These are phyloP conservation scores for Gossypium longicalyx DNA, from an alignment of 345 rosid genomes.

Conservation along the genomic window DNA sequence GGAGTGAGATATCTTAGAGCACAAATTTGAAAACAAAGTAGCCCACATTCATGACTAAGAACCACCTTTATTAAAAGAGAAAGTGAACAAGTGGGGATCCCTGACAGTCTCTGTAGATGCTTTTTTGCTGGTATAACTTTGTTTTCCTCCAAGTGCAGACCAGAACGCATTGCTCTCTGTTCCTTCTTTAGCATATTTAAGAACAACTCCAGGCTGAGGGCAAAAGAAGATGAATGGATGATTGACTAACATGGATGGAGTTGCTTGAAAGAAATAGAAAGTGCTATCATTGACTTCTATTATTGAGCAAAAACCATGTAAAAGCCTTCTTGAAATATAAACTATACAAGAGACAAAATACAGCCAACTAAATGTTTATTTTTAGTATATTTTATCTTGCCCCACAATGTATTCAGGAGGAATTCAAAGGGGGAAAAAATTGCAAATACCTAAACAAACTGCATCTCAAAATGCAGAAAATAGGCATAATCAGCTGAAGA, in stretches of 20 bases:
- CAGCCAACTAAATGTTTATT: not conserved
- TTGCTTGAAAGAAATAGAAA: not conserved
- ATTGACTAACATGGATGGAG: not conserved
- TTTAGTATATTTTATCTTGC: not conserved
- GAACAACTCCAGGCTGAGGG: constrained; percentile 74
- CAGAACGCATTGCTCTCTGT: constrained; percentile 95
- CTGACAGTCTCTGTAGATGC: constrained; percentile 54
- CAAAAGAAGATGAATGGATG: constrained; percentile 3
- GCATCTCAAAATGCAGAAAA: not conserved
- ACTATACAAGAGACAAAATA: not conserved
- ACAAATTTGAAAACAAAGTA: constrained; percentile 9
- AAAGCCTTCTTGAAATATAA: not conserved
- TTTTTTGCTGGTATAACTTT: constrained; percentile 74
- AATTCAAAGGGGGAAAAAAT: not conserved
- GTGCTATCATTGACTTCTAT: not conserved
- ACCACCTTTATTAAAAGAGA: constrained; percentile 66
- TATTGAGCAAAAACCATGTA: not conserved
- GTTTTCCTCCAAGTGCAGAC: constrained; percentile 98
- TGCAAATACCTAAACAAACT: not conserved
- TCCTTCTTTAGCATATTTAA: constrained; percentile 96
- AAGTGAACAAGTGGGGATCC: constrained; percentile 85
- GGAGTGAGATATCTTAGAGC: constrained; percentile 9
- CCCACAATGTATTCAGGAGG: not conserved
- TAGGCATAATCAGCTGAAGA: not conserved
- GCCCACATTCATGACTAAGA: constrained; percentile 10